Percentiles rank a stretch among this genome's conserved stretches.
Conservation (phyloP, 2,329 filamentous ascomycete species). For the Bisporella sp. region DNA sequence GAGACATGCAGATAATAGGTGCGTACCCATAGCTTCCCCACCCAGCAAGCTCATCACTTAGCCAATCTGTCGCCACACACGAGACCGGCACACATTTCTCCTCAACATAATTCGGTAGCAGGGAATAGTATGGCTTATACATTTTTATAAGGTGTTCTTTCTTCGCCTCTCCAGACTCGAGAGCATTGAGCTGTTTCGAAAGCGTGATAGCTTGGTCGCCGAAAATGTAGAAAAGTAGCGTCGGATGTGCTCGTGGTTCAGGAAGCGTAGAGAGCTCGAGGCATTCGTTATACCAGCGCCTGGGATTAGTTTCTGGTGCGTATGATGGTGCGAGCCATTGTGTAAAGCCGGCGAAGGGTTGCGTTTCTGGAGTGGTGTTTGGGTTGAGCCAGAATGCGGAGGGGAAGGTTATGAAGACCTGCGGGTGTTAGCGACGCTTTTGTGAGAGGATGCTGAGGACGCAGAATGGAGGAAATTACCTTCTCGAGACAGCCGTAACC, state of each 20-base stretch:
- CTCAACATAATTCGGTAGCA: constrained; percentile 48
- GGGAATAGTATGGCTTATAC: constrained; percentile 59
- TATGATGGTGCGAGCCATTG: constrained; percentile 56
- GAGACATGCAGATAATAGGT: no score
- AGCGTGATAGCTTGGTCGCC: constrained; percentile 35
- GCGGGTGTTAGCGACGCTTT: no score
- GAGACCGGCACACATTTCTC: constrained; percentile 44
- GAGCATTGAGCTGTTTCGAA: constrained; percentile 10
- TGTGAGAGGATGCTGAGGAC: not conserved
- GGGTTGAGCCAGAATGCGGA: constrained; percentile 49
- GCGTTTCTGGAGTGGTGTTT: constrained; percentile 2
- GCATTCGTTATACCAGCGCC: constrained; percentile 53
- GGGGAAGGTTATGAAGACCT: constrained; percentile 47
- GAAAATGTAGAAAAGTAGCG: constrained; percentile 59
- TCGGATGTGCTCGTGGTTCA: constrained; percentile 47
- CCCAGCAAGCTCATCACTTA: constrained; percentile 57
- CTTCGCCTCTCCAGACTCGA: constrained; percentile 14
- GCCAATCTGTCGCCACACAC: constrained; percentile 58
- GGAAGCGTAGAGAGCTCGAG: constrained; percentile 52
- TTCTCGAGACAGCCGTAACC: constrained; percentile 44
- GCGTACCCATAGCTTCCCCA: constrained; percentile 49
- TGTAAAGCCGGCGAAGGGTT: constrained; percentile 39
- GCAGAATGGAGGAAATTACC: constrained; percentile 22
- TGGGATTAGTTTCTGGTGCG: constrained; percentile 39
- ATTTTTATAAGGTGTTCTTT: constrained; percentile 33